Base-by-base conservation (phyloP, 768 basidiomycete species). In the Piloderma croceum region DNA sequence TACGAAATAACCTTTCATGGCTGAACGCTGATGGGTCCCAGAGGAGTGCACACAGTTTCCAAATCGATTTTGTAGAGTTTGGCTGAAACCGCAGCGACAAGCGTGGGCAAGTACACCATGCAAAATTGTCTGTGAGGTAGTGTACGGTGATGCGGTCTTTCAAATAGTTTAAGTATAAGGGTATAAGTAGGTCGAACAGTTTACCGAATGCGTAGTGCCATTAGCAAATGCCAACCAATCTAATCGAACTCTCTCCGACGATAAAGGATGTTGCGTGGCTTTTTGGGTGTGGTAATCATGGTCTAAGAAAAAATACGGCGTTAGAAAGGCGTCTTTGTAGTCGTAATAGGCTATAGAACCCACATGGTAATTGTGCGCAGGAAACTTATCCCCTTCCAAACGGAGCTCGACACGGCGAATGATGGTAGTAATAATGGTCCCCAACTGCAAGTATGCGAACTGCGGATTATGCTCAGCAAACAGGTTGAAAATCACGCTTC, bases 401-500 rank as follows among this genome's bases (percentile, higher is more conserved):
- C 70, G 75, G 54, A 97, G 51, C 59, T 90, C 87, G 40, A 90
- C 64, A 42, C 75, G 67, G 38, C 92, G 81, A 36, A 97, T 67
- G 44, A 98, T 57, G 10, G 83, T 86, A 4, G 81, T 61, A 50
- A 98, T 69, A 60, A 98, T 73, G 5, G 82, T 81, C 25, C 90
- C 87, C 7, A 98, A 66, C 65, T 99, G 96, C 46, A 97, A 67
- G 63, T 96, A 93, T 19, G 96, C 96, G 56, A 98, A 98, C 81
- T 39, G 12, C 44, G 3, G 2, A 11, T 34, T 12, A 2, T n/a
- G 27, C 27, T 9, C 27, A 15, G 27, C 10, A 29, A 29, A 29
- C 27, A 29, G 9, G 9, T 29, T 15, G 31, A 13, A 22, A 17
- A n/a, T 6, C 9, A 19, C 2, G n/a, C n/a, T n/a, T n/a, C n/a